Percentiles rank a stretch among this genome's conserved stretches.
Conservation (phyloP, 768 basidiomycete species). For the Phaeotremella fagi region DNA sequence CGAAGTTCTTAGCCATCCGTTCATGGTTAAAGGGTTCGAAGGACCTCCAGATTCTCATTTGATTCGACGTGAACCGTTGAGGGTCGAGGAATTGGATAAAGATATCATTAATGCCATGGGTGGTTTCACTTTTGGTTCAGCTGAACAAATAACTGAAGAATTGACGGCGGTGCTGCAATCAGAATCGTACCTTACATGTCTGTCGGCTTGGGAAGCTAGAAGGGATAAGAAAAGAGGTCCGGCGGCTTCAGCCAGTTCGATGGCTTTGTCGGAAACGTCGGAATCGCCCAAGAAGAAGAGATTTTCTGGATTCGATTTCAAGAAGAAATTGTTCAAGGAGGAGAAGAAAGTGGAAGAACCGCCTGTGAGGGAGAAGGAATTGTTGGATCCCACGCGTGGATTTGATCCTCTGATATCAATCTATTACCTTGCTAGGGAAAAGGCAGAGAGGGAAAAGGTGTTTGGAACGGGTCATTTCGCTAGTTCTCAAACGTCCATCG, state of each 20-base stretch:
- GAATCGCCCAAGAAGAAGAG: slow-evolving; percentile 60
- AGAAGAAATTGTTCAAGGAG: slow-evolving; percentile 69
- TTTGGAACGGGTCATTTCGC: slow-evolving; percentile 94
- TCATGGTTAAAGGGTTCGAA: slow-evolving; percentile 85
- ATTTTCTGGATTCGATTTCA: slow-evolving; percentile 91
- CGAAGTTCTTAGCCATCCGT: slow-evolving; percentile 81
- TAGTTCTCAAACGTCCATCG: slow-evolving; percentile 66
- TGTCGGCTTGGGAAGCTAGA: slow-evolving; percentile 69
- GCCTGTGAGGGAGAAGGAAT: slow-evolving; percentile 40
- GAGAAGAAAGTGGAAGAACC: slow-evolving; percentile 40
- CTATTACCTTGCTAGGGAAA: slow-evolving; percentile 93
- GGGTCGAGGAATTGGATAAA: slow-evolving; percentile 79
- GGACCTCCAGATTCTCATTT: slow-evolving; percentile 78
- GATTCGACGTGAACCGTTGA: slow-evolving; percentile 80
- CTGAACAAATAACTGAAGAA: slow-evolving; percentile 74
- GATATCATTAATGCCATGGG: slow-evolving; percentile 85
- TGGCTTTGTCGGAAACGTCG: slow-evolving; percentile 34
- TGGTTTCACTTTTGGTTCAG: slow-evolving; percentile 92
- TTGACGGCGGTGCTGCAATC: slow-evolving; percentile 69
- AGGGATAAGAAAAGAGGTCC: slow-evolving; percentile 33
- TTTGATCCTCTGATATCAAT: slow-evolving; percentile 95
- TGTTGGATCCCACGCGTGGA: slow-evolving; percentile 75
- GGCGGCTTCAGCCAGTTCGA: slow-evolving; percentile 20
- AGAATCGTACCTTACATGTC: slow-evolving; percentile 67
- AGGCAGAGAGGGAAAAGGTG: slow-evolving; percentile 86